Percentiles rank a stretch among this genome's conserved stretches.
Conservation (phyloP, 768 basidiomycete genomes). For the Termitomyces sp. region DNA sequence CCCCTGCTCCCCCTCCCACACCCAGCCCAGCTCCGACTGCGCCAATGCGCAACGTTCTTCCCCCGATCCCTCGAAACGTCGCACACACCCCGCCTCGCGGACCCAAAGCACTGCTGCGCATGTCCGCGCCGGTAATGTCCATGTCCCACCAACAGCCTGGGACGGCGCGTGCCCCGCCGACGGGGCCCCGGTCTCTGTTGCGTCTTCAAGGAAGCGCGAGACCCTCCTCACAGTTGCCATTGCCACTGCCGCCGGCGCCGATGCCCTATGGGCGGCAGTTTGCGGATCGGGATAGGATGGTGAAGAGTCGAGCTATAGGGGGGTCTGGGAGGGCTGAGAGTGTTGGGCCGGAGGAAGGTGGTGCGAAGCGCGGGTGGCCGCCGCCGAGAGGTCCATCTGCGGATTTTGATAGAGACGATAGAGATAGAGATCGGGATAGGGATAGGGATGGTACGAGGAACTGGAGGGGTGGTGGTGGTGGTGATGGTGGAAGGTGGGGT, state of each 20-base stretch:
- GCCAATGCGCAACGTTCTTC: neutral
- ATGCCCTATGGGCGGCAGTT: neutral
- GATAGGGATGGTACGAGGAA: neutral
- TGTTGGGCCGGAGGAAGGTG: neutral
- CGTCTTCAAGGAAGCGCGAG: neutral
- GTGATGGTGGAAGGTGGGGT: neutral
- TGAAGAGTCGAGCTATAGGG: neutral
- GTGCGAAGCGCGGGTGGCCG: neutral
- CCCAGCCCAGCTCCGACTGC: constrained; percentile 33
- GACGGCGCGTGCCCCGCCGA: constrained; percentile 4
- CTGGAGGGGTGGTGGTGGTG: neutral
- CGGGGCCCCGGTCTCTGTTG: constrained; percentile 4
- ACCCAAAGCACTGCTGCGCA: neutral
- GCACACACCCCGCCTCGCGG: neutral
- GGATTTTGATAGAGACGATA: neutral
- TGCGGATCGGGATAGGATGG: neutral
- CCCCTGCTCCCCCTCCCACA: constrained; percentile 1
- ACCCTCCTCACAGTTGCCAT: too few species aligned
- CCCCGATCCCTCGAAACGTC: neutral
- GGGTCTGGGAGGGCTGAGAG: neutral
- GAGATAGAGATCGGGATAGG: neutral
- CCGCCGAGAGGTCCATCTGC: neutral
- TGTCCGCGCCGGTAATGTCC: neutral
- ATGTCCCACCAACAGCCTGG: neutral
- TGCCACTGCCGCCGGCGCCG: too few species aligned